phyloP scores from a whole-genome alignment of 768 basidiomycete species.

The Rhizopogon vinicolor region DNA sequence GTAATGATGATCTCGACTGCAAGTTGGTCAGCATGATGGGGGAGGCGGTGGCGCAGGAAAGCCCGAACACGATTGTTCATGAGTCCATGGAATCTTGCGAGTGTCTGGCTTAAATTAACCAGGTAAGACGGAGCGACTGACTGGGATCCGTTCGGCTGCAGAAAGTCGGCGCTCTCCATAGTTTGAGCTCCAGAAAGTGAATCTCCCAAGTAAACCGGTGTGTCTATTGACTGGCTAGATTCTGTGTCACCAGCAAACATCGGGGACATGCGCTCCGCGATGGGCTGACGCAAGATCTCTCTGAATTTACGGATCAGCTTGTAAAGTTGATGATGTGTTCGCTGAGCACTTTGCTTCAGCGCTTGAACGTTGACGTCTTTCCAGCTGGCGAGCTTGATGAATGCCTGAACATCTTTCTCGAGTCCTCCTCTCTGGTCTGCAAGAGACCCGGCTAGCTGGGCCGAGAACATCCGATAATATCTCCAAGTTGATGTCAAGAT shows the following conservation, averaged over 20 bases:
- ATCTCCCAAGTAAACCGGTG: slow-evolving; percentile 1
- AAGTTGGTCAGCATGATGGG: slow-evolving; percentile 47
- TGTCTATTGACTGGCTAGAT: slow-evolving; percentile 10
- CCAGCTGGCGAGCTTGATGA: slow-evolving; percentile 97
- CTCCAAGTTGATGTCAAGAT: slow-evolving; percentile 57
- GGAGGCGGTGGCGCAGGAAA: slow-evolving; percentile 36
- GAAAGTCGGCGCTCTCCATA: background rate
- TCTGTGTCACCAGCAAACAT: slow-evolving; percentile 34
- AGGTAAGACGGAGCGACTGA: slow-evolving; percentile 32
- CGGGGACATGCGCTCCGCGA: slow-evolving; percentile 35
- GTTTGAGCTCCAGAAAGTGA: background rate
- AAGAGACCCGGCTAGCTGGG: slow-evolving; percentile 44
- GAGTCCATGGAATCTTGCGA: slow-evolving; percentile 43
- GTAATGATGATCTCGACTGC: slow-evolving; percentile 62
- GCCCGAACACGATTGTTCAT: slow-evolving; percentile 37
- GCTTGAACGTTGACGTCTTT: slow-evolving; percentile 96
- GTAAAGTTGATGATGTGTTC: slow-evolving; percentile 88
- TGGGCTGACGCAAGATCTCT: slow-evolving; percentile 78
- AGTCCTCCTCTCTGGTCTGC: slow-evolving; percentile 49
- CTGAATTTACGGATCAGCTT: slow-evolving; percentile 89
- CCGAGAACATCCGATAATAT: slow-evolving; percentile 62
- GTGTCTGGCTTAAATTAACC: slow-evolving; percentile 45
- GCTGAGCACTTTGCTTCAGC: slow-evolving; percentile 84
- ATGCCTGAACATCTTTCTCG: slow-evolving; percentile 77
- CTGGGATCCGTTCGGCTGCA: background rate